phyloP scores from a whole-genome alignment of 768 basidiomycete species.

The Leccinellum rugosiceps region DNA sequence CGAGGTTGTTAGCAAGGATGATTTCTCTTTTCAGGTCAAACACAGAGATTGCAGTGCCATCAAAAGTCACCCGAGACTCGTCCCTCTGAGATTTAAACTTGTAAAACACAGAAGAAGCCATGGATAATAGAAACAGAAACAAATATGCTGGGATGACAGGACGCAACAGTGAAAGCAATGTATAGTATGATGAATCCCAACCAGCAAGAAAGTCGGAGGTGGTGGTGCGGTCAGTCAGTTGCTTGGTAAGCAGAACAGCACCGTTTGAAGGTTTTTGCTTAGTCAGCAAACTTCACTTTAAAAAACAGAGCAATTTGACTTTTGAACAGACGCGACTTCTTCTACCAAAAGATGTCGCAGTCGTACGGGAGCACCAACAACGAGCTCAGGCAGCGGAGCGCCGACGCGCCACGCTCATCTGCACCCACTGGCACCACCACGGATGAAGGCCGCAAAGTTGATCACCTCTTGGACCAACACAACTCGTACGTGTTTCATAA shows the following conservation, averaged over 20 bases:
- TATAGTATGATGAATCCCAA: constrained; percentile 23
- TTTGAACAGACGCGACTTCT: not conserved
- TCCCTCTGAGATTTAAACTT: constrained; percentile 94
- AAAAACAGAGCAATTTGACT: constrained; percentile 14
- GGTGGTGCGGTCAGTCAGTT: not conserved
- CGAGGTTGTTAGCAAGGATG: constrained; percentile 92
- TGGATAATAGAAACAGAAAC: constrained; percentile 27
- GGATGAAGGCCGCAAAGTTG: constrained; percentile 70
- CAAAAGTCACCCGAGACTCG: constrained; percentile 95
- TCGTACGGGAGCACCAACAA: constrained; percentile 23
- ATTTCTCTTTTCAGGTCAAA: constrained; percentile 99
- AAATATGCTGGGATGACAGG: constrained; percentile 15
- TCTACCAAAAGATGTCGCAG: constrained; percentile 24
- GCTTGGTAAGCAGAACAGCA: not conserved
- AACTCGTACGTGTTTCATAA: constrained; percentile 40
- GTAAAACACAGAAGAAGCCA: constrained; percentile 97
- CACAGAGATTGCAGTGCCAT: constrained; percentile 97
- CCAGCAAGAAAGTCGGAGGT: not conserved
- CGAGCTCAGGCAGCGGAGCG: constrained; percentile 31
- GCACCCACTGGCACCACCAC: constrained; percentile 37
- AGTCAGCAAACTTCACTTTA: constrained; percentile 16
- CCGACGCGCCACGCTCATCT: constrained; percentile 16
- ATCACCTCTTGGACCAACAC: constrained; percentile 73
- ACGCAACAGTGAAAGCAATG: constrained; percentile 16
- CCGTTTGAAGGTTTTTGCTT: not conserved